Percentiles rank a stretch among this genome's conserved stretches.
Evolutionary conservation across 257 asterid genomes (phyloP).

Genomic region (Plantago elongata): DNA sequence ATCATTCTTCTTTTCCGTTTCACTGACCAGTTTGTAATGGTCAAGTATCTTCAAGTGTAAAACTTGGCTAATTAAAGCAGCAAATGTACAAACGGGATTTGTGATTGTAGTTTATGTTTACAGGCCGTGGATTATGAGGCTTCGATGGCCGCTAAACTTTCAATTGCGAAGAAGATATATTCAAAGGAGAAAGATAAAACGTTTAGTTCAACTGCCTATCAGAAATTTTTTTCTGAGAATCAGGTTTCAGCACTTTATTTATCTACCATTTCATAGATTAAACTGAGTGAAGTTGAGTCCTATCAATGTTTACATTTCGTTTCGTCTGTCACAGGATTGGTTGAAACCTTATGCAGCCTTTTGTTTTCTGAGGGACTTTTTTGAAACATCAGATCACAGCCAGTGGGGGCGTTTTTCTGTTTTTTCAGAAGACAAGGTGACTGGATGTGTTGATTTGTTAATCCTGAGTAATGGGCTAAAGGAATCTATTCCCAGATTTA

Average conservation of each 20-base stretch:
- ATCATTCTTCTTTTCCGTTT: no score
- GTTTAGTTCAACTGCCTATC: constrained; percentile 58
- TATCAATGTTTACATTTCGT: not conserved
- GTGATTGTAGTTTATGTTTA: constrained; percentile 15
- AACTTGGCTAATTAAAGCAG: not conserved
- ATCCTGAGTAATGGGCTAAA: constrained; percentile 1
- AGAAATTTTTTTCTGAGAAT: constrained; percentile 73
- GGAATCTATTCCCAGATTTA: constrained; percentile 4
- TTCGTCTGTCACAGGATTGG: constrained; percentile 66
- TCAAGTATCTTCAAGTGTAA: not conserved
- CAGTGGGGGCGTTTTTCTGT: constrained; percentile 92
- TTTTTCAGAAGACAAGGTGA: constrained; percentile 68
- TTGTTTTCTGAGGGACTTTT: constrained; percentile 90
- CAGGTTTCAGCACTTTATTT: constrained; percentile 41
- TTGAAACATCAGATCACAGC: constrained; percentile 93
- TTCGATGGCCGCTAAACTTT: constrained; percentile 75
- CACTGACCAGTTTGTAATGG: not conserved
- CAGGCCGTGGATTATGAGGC: constrained; percentile 93
- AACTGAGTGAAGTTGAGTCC: not conserved
- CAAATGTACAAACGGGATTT: not conserved
- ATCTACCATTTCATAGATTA: constrained; percentile 6
- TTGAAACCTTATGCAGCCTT: constrained; percentile 91
- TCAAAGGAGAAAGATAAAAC: constrained; percentile 66
- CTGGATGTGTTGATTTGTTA: constrained; percentile 4
- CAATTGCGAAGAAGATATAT: constrained; percentile 79